phyloP scores from a whole-genome alignment of 805 yeast species.

The Zygosaccharomyces siamensis region DNA sequence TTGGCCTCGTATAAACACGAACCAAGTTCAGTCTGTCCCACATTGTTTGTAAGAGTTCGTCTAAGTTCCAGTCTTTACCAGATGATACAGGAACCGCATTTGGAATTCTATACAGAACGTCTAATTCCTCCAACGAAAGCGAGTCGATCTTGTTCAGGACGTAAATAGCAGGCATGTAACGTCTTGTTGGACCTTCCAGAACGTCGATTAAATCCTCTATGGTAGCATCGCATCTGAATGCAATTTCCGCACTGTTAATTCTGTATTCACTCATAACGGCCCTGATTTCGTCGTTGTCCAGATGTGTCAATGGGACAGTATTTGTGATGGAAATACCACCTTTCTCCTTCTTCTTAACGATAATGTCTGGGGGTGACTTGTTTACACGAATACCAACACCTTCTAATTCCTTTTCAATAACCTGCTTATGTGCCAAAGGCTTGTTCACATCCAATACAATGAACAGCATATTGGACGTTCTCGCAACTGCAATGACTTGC shows the following conservation, averaged over 20 bases:
- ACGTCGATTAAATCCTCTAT: conserved; percentile 96
- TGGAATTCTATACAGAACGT: conserved; percentile 84
- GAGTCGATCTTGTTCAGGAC: conserved; percentile 95
- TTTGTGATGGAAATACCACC: conserved; percentile 94
- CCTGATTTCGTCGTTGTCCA: conserved; percentile 87
- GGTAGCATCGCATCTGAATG: conserved; percentile 95
- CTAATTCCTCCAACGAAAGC: conserved; percentile 88
- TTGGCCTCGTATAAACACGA: conserved; percentile 95
- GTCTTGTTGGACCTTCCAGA: conserved; percentile 82
- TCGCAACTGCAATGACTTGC: conserved; percentile 98
- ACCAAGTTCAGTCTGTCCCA: conserved; percentile 90
- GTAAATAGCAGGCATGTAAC: conserved; percentile 92
- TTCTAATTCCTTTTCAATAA: conserved; percentile 91
- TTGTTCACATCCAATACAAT: conserved; percentile 94
- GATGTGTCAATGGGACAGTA: conserved; percentile 86
- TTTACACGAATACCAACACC: conserved; percentile 96
- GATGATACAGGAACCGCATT: conserved; percentile 96
- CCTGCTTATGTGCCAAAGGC: conserved; percentile 89
- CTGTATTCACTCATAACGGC: conserved; percentile 96
- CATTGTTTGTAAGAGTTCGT: conserved; percentile 89
- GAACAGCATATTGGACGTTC: conserved; percentile 90
- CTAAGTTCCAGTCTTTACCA: conserved; percentile 95
- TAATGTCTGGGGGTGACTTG: conserved; percentile 86
- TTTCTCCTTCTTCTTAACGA: conserved; percentile 86
- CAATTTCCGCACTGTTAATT: conserved; percentile 92